Percentiles rank a stretch among this genome's conserved stretches.
Conservation (phyloP, 805 yeast species). For the Starmera dryadoides region DNA sequence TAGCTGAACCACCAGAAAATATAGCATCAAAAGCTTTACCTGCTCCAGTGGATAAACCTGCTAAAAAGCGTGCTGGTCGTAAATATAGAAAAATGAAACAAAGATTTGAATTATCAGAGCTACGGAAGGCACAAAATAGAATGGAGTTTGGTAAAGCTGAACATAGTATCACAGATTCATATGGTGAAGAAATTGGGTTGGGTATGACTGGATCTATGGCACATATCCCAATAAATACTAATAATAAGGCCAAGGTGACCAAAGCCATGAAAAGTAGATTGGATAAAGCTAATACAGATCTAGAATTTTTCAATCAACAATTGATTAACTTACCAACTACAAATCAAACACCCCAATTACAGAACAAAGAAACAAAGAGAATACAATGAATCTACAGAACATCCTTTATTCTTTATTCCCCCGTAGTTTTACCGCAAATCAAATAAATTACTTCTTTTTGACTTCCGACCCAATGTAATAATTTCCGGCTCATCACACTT, state of each 20-base stretch:
- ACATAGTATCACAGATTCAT: slow-evolving; percentile 49
- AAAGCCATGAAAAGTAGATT: slow-evolving; percentile 52
- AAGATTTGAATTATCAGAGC: slow-evolving; percentile 71
- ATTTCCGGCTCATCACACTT: not conserved
- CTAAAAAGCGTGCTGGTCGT: slow-evolving; percentile 84
- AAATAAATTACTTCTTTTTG: no score
- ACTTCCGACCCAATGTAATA: no score
- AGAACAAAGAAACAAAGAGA: slow-evolving; percentile 1
- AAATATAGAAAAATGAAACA: slow-evolving; percentile 75
- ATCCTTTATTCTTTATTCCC: no score
- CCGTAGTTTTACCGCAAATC: no score
- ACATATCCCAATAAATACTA: slow-evolving; percentile 26
- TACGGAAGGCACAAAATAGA: slow-evolving; percentile 77
- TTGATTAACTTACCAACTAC: slow-evolving; percentile 11
- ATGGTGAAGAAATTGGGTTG: slow-evolving; percentile 76
- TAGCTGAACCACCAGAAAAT: slow-evolving; percentile 71
- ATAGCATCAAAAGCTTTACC: slow-evolving; percentile 58
- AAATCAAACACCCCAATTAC: not conserved
- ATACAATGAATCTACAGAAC: not conserved
- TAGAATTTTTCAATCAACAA: slow-evolving; percentile 14
- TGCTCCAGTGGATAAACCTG: slow-evolving; percentile 58
- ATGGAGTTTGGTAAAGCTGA: slow-evolving; percentile 79
- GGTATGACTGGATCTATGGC: slow-evolving; percentile 48
- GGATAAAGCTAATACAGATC: slow-evolving; percentile 4
- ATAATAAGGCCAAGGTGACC: slow-evolving; percentile 51